Evolutionary conservation across 208 protist genomes (phyloP).

Genomic region (Endotrypanum monterogeii): DNA sequence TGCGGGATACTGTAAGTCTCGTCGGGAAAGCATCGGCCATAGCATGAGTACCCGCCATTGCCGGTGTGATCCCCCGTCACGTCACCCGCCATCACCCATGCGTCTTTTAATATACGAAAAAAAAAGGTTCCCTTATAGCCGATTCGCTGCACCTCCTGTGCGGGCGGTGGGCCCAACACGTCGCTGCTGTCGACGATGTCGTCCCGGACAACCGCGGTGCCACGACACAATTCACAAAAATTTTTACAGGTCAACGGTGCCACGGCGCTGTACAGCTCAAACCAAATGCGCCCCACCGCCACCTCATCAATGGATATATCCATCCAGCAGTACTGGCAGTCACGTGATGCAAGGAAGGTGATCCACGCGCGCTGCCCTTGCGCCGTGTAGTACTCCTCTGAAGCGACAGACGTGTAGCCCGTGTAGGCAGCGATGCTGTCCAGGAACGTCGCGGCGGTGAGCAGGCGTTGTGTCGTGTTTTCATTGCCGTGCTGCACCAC

Average conservation of each 20-base stretch:
- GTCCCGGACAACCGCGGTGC: constrained; percentile 44
- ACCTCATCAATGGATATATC: constrained; percentile 44
- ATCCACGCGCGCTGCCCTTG: constrained; percentile 55
- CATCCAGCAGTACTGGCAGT: constrained; percentile 86
- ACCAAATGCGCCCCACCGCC: constrained; percentile 60
- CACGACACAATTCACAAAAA: constrained; percentile 90
- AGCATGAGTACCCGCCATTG: constrained; percentile 92
- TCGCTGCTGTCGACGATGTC: neutral
- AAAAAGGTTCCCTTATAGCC: constrained; percentile 93
- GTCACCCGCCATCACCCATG: constrained; percentile 96
- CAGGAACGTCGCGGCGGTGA: constrained; percentile 58
- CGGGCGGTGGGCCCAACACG: constrained; percentile 10
- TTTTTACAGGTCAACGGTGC: constrained; percentile 91
- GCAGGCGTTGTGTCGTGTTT: constrained; percentile 7
- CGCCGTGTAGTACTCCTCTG: constrained; percentile 60
- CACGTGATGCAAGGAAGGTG: constrained; percentile 57
- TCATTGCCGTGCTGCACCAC: constrained; percentile 33
- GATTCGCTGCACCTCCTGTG: constrained; percentile 26
- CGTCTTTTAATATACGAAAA: constrained; percentile 92
- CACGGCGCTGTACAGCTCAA: constrained; percentile 88
- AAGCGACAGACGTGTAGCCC: constrained; percentile 46
- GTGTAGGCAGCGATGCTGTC: constrained; percentile 37
- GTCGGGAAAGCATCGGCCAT: constrained; percentile 91
- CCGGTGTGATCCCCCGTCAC: constrained; percentile 80
- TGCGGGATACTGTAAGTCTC: constrained; percentile 95